Evolutionary conservation across 139 green algal species (phyloP).

Genomic region (Picochlorum sp.): DNA sequence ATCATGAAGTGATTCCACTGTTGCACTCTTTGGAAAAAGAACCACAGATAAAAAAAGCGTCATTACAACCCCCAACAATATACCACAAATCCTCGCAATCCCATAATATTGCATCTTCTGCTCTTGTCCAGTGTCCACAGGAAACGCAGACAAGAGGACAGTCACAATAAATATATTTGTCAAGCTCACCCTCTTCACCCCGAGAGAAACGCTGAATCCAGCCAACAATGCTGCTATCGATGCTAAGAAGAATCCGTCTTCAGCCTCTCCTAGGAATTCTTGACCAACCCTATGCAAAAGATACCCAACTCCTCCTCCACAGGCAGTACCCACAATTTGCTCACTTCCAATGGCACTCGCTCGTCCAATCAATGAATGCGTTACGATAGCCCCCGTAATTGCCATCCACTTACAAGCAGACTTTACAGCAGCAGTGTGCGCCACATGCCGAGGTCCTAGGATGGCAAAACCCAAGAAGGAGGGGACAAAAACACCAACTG

Average conservation of each 20-base stretch:
- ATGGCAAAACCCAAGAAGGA: not conserved
- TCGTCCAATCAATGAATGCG: not conserved
- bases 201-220: no score
- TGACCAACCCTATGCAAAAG: not conserved
- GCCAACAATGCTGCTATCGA: no score
- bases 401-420: not conserved
- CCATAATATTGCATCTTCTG: conserved; percentile 7
- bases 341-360: not conserved
- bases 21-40: conserved; percentile 33
- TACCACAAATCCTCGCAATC: conserved; percentile 26
- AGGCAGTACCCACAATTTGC: not conserved
- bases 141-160: not conserved
- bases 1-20: conserved; percentile 13
- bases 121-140: not conserved
- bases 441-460: not conserved
- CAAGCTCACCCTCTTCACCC: no score
- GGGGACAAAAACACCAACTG: not conserved
- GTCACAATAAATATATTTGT: not conserved
- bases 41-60: conserved; percentile 22
- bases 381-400: not conserved
- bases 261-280: not conserved
- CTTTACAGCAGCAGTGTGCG: not conserved
- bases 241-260: not conserved
- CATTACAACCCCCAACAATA: conserved; percentile 21
- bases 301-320: not conserved